Base-by-base conservation (phyloP, 331 rosid genomes). In the Pyrus hybrid region DNA sequence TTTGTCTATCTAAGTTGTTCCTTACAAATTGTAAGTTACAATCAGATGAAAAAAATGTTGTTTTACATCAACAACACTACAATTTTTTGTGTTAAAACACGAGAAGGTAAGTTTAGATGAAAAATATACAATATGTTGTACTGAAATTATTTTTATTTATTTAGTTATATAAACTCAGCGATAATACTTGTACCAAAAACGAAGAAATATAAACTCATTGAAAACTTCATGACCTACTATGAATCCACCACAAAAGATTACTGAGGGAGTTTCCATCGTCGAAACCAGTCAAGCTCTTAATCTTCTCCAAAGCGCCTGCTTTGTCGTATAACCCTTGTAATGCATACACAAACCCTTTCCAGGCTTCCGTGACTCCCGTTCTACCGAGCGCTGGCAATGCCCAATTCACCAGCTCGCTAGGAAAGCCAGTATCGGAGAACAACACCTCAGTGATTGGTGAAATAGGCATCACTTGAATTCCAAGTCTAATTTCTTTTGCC, bases 241-340 rank as follows among this genome's bases (percentile, higher is more conserved):
- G 87, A 67, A 89, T 69, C 97, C 97, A 89, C 94, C 97, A 91
- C 1, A 91, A 68, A 22, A 91, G 70, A 82, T 91, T 91, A 26
- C 74, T 78, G 30, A 83, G 82, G 0, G 95, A 89, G 79, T 88
- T 88, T 1, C 97, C 95, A 21, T 91, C 95, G 76, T 91, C 97
- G 25, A 74, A 86, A 49, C 57, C 86, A n/a, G 30, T 85, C 83
- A 86, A 80, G 62, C 76, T 73, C 76, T 81, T 80, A 0, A 82
- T 72, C 80, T 83, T 87, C 56, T 62, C 76, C 80, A 91, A 32
- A 45, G 93, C 97, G 62, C 65, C 79, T 57, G 78, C 81, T 61
- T 82, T 87, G 54, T 87, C 91, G 74, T 86, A 89, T 75, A 84
- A 32, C 17, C 91, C 97, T 79, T 86, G 87, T 86, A 91, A 20